Conservation (phyloP, 2,329 filamentous ascomycete species). For the Monilinia fructicola region DNA sequence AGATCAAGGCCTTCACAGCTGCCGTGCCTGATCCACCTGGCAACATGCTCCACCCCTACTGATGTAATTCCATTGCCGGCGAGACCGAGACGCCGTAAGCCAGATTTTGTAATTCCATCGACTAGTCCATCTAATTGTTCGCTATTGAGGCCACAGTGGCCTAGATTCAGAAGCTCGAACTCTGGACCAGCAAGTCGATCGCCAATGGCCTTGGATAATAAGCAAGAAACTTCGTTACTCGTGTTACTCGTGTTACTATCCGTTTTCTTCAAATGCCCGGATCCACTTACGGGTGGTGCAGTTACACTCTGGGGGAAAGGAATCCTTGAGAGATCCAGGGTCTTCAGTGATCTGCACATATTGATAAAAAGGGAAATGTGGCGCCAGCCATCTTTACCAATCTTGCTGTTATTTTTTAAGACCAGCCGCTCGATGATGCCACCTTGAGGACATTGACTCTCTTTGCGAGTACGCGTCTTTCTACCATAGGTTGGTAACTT, state of each 20-base stretch:
- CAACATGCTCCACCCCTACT: slow-evolving; percentile 72
- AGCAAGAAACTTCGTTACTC: slow-evolving; percentile 51
- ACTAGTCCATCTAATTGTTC: slow-evolving; percentile 73
- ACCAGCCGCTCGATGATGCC: slow-evolving; percentile 85
- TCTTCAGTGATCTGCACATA: slow-evolving; percentile 82
- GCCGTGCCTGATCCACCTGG: slow-evolving; percentile 71
- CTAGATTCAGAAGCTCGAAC: slow-evolving; percentile 80
- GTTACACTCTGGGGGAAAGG: slow-evolving; percentile 60
- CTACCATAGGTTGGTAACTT: slow-evolving; percentile 59
- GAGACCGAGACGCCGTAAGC: slow-evolving; percentile 75
- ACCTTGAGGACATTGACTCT: slow-evolving; percentile 43
- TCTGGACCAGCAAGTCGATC: slow-evolving; percentile 73
- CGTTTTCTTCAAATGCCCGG: slow-evolving; percentile 30
- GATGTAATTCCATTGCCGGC: slow-evolving; percentile 77
- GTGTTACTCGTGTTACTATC: slow-evolving; percentile 26
- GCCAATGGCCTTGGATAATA: slow-evolving; percentile 73
- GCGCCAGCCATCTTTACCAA: slow-evolving; percentile 85
- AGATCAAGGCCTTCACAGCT: slow-evolving; percentile 86
- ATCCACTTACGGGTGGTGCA: slow-evolving; percentile 26
- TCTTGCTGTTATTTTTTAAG: slow-evolving; percentile 83
- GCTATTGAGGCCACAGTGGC: slow-evolving; percentile 71
- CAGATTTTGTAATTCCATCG: slow-evolving; percentile 78
- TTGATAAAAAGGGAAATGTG: slow-evolving; percentile 87
- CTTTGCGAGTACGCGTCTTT: slow-evolving; percentile 29
- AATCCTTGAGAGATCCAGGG: slow-evolving; percentile 82